A percentile compares a stretch with the other conserved stretches of the same genome.
Conservation (phyloP, 768 basidiomycete genomes). For the Lyophyllum semitale region DNA sequence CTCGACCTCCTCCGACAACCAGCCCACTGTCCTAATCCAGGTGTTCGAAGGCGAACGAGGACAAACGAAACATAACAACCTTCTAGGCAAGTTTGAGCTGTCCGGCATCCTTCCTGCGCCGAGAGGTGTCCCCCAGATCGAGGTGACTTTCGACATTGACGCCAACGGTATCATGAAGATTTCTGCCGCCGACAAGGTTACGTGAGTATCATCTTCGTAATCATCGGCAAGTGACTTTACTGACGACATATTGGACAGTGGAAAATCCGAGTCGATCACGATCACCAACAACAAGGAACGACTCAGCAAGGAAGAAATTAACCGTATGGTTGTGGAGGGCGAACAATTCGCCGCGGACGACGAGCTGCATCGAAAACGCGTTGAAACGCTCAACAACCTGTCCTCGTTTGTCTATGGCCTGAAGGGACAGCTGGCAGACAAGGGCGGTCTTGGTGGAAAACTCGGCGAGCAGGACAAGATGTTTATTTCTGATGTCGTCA, state of each 20-base stretch:
- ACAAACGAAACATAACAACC: slow-evolving; percentile 88
- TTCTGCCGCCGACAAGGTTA: slow-evolving; percentile 80
- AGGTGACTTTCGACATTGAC: slow-evolving; percentile 90
- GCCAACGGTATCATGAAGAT: slow-evolving; percentile 85
- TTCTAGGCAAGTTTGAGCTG: slow-evolving; percentile 91
- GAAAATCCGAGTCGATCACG: slow-evolving; percentile 78
- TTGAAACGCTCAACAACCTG: slow-evolving; percentile 52
- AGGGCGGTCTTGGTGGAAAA: slow-evolving; percentile 76
- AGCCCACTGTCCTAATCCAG: slow-evolving; percentile 86
- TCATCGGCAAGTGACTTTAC: neutral
- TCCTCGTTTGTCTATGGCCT: slow-evolving; percentile 66
- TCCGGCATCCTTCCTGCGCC: slow-evolving; percentile 87
- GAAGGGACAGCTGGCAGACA: slow-evolving; percentile 70
- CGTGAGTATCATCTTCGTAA: slow-evolving; percentile 49
- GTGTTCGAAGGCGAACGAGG: slow-evolving; percentile 90
- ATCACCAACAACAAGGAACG: slow-evolving; percentile 77
- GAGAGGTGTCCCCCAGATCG: slow-evolving; percentile 87
- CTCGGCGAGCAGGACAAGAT: slow-evolving; percentile 56
- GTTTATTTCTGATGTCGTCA: slow-evolving; percentile 60
- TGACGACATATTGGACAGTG: slow-evolving; percentile 31
- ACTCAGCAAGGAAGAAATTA: slow-evolving; percentile 55
- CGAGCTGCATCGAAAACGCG: slow-evolving; percentile 20
- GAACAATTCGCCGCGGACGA: slow-evolving; percentile 42
- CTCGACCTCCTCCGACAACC: slow-evolving; percentile 90
- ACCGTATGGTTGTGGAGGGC: slow-evolving; percentile 55